Conservation (phyloP, 2,329 filamentous ascomycete genomes). For the Westerdykella sp. region DNA sequence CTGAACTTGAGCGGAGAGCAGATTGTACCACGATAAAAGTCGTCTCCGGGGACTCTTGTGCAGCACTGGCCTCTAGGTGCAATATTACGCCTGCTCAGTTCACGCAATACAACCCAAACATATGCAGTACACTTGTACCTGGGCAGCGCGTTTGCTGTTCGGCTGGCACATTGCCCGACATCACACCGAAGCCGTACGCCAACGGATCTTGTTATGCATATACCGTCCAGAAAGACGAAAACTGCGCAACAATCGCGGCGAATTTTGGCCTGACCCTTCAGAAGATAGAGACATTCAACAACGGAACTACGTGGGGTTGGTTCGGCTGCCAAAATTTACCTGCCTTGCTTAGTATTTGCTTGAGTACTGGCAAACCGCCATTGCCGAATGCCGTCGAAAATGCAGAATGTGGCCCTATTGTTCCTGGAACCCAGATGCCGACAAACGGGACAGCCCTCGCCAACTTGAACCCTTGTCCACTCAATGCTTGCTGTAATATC, state of each 20-base stretch:
- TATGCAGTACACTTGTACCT: too few species aligned
- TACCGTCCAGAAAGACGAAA: slow-evolving; percentile 30
- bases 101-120: too few species aligned
- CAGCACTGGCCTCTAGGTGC: neutral
- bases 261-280: slow-evolving; percentile 31
- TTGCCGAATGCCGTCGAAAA: slow-evolving; percentile 37
- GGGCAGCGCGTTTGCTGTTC: neutral
- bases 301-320: slow-evolving; percentile 41
- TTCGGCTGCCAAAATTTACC: slow-evolving; percentile 33
- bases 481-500: slow-evolving; percentile 41
- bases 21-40: too few species aligned
- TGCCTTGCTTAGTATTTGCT: slow-evolving; percentile 33
- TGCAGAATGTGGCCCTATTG: slow-evolving; percentile 44
- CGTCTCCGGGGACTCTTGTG: too few species aligned
- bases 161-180: neutral
- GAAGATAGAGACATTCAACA: slow-evolving; percentile 40
- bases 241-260: slow-evolving; percentile 32
- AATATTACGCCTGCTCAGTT: too few species aligned
- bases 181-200: slow-evolving; percentile 27
- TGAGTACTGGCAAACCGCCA: slow-evolving; percentile 33
- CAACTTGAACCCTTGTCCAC: slow-evolving; percentile 27
- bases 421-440: slow-evolving; percentile 35
- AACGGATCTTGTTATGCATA: slow-evolving; percentile 39
- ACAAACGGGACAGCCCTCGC: slow-evolving; percentile 22
- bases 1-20: too few species aligned